Percentiles rank a stretch among this genome's conserved stretches.
These are phyloP conservation scores for Mallotus japonicus DNA, from an alignment of 441 rosid species.

Conservation along the genomic window DNA sequence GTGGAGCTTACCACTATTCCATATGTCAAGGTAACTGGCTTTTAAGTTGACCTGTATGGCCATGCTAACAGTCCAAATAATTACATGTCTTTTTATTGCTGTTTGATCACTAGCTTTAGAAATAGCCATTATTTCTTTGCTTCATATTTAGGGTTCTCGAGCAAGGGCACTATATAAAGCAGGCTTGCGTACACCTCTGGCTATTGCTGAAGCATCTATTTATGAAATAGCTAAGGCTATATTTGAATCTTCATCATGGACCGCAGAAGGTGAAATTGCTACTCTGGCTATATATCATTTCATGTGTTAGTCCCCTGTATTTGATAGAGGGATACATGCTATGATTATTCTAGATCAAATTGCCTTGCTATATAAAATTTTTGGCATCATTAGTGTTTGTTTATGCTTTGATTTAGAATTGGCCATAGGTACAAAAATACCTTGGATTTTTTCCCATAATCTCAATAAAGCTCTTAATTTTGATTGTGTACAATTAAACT, in stretches of 20 bases:
- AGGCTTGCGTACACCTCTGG: slow-evolving; percentile 88
- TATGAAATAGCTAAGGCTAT: slow-evolving; percentile 89
- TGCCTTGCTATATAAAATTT: slow-evolving; percentile 6
- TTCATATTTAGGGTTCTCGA: slow-evolving; percentile 76
- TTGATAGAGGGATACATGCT: neutral
- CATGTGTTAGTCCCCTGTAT: neutral
- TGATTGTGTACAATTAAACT: no score
- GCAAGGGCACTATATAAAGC: slow-evolving; percentile 97
- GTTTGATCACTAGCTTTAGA: neutral
- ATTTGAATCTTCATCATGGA: slow-evolving; percentile 90
- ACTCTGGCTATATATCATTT: slow-evolving; percentile 10
- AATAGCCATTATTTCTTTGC: slow-evolving; percentile 24
- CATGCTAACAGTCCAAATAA: slow-evolving; percentile 5
- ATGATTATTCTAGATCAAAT: slow-evolving; percentile 8
- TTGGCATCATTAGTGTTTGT: neutral
- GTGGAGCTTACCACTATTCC: slow-evolving; percentile 97
- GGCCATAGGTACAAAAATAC: neutral
- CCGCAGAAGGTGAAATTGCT: slow-evolving; percentile 62
- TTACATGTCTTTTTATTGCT: slow-evolving; percentile 12
- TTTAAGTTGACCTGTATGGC: slow-evolving; percentile 20
- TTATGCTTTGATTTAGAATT: neutral
- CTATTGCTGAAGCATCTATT: slow-evolving; percentile 92
- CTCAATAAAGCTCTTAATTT: no score
- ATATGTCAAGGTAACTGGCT: slow-evolving; percentile 69
- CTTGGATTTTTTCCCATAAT: no score